Evolutionary conservation across 768 basidiomycete species (phyloP).

Genomic region (Boletus rex-veris): DNA sequence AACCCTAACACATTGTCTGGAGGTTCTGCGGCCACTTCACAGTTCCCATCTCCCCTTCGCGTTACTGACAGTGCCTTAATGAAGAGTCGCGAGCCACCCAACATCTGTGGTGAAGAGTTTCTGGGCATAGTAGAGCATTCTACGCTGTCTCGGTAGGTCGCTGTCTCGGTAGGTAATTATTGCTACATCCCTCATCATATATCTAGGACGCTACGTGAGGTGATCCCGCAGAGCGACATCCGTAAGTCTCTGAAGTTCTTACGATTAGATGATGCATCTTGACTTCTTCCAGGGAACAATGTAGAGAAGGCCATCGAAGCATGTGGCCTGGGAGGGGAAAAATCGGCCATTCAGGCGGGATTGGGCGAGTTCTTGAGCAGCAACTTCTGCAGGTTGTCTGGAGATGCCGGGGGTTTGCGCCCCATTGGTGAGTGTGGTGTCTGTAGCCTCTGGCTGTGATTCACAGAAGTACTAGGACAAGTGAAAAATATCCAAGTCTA

Average conservation of each 20-base stretch:
- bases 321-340: neutral
- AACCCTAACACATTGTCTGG: neutral
- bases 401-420: neutral
- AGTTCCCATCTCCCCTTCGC: neutral
- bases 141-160: neutral
- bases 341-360: neutral
- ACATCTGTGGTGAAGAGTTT: neutral
- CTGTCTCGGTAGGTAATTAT: neutral
- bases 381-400: neutral
- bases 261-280: no score
- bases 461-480: neutral
- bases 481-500: constrained; percentile 51
- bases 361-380: neutral
- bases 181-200: neutral
- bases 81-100: neutral
- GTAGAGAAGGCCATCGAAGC: neutral
- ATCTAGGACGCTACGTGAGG: constrained; percentile 2
- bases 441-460: neutral
- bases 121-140: neutral
- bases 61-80: neutral
- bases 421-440: neutral
- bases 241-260: constrained; percentile 3
- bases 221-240: constrained; percentile 37
- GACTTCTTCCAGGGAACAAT: neutral
- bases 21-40: neutral